Base-by-base conservation (phyloP, 306 rosid genomes). In the Trichosanthes truncata region DNA sequence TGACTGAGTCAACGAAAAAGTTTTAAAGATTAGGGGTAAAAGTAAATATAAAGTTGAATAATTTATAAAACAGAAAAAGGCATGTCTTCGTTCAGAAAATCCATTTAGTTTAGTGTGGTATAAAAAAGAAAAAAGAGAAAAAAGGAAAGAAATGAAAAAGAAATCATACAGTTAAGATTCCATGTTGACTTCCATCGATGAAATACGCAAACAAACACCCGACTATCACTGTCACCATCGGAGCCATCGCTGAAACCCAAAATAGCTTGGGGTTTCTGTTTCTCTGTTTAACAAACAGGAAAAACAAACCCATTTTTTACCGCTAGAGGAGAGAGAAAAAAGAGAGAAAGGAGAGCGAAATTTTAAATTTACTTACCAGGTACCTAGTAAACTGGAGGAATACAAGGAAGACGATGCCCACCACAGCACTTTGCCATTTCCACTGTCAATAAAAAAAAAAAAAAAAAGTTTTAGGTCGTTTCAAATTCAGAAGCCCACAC, bases 221-320 rank as follows among this genome's bases (percentile, higher is more conserved):
- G 18, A 84, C 53, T 7, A 92, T 7, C 9, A 94, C 88, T 3
- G 86, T 83, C 36, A 84, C 43, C 87, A 94, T 89, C 12, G 98
- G 97, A 81, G 88, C 86, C 78, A 94, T 85, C 1, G 98, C 98
- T 2, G 94, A 84, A 21, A 92, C 91, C 96, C 94, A 92, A 84
- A 94, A 94, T 35, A 94, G 88, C 82, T 92, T 87, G 67, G 92
- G 92, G 1, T 67, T 92, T 76, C 7, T 89, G 7, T 55, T 26
- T 80, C 78, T 91, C 98, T 94, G 90, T 61, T 78, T 80, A 38
- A 77, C 9, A 41, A 20, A 5, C 4, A 13, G 38, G 43, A 46
- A 9, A 14, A 29, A 14, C 2, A 21, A 61, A 21, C 0, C 17
- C 51, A 36, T 20, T 8, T 75, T 61, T 29, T 36, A 5, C 20